These are phyloP conservation scores for Cytospora piceae DNA, from an alignment of 2,329 filamentous ascomycete genomes.

Conservation along the genomic window DNA sequence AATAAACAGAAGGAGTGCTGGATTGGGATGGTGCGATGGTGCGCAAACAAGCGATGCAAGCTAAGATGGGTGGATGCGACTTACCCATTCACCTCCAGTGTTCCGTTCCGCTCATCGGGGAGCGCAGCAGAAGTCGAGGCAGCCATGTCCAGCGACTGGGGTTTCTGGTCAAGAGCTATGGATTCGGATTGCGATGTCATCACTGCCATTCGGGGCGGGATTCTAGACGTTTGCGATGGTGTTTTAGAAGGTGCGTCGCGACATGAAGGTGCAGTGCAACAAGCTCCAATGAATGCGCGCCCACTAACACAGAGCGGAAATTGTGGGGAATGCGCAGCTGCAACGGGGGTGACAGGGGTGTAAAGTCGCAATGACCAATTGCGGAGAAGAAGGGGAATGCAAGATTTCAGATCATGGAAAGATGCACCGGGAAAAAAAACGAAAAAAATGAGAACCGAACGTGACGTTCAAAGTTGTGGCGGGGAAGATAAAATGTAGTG, in stretches of 20 bases:
- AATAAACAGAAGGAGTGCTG: neutral
- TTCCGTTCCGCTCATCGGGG: slow-evolving; percentile 37
- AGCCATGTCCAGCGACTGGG: slow-evolving; percentile 53
- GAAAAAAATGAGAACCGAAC: slow-evolving; percentile 1
- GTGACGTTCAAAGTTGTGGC: slow-evolving; percentile 20
- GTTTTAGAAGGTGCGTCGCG: slow-evolving; percentile 32
- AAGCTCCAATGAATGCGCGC: neutral
- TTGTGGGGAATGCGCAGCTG: slow-evolving; percentile 22
- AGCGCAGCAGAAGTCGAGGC: slow-evolving; percentile 47
- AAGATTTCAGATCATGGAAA: neutral
- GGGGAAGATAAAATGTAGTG: slow-evolving; percentile 1
- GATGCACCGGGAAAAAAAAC: neutral
- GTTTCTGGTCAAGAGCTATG: slow-evolving; percentile 52
- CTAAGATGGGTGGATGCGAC: slow-evolving; percentile 40
- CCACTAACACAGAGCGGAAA: slow-evolving; percentile 16
- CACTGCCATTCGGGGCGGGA: slow-evolving; percentile 50
- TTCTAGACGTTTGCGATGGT: slow-evolving; percentile 36
- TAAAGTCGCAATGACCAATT: neutral
- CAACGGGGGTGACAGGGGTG: slow-evolving; percentile 8
- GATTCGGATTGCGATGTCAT: slow-evolving; percentile 56
- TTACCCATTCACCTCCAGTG: slow-evolving; percentile 60
- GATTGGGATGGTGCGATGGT: neutral
- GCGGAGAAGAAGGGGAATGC: neutral
- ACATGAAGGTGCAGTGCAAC: slow-evolving; percentile 41
- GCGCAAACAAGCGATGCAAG: neutral